phyloP scores from a whole-genome alignment of 1,284 basidiomycete genomes.

The Mycena citricolor region DNA sequence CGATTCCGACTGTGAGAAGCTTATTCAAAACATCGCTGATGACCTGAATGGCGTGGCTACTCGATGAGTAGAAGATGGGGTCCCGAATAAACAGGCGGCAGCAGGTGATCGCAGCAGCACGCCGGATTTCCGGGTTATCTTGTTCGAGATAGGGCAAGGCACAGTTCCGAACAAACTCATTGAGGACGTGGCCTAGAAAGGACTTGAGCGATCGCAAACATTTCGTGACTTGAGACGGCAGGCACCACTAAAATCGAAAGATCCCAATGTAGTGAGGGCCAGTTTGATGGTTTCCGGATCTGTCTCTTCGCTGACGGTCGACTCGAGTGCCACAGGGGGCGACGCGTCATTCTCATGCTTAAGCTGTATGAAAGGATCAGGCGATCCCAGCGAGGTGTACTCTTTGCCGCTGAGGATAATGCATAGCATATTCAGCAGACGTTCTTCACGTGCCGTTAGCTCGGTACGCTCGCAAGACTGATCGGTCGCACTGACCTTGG shows the following conservation, averaged over 20 bases:
- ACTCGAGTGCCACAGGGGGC: not conserved
- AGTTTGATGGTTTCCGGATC: conserved; percentile 79
- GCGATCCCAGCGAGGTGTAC: conserved; percentile 86
- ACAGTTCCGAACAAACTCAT: conserved; percentile 93
- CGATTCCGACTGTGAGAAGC: conserved; percentile 93
- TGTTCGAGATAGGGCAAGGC: conserved; percentile 95
- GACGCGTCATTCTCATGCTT: conserved; percentile 28
- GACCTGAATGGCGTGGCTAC: conserved; percentile 95
- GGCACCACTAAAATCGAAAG: conserved; percentile 92
- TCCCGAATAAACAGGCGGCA: conserved; percentile 92
- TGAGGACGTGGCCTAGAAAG: conserved; percentile 79
- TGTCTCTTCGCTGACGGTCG: conserved; percentile 45
- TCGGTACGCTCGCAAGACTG: not conserved
- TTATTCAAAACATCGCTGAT: conserved; percentile 99
- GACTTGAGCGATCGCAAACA: not conserved
- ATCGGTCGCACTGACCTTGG: conserved; percentile 62
- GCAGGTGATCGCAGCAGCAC: conserved; percentile 91
- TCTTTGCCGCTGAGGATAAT: conserved; percentile 78
- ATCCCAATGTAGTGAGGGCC: conserved; percentile 85
- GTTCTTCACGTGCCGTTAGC: conserved; percentile 50
- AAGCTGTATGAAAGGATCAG: conserved; percentile 52
- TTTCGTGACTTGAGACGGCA: conserved; percentile 6
- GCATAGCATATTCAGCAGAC: conserved; percentile 83
- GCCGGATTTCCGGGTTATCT: conserved; percentile 86
- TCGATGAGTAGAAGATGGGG: conserved; percentile 95